phyloP scores from a whole-genome alignment of 2,329 filamentous ascomycete genomes.

The Nigrospora osmanthi region DNA sequence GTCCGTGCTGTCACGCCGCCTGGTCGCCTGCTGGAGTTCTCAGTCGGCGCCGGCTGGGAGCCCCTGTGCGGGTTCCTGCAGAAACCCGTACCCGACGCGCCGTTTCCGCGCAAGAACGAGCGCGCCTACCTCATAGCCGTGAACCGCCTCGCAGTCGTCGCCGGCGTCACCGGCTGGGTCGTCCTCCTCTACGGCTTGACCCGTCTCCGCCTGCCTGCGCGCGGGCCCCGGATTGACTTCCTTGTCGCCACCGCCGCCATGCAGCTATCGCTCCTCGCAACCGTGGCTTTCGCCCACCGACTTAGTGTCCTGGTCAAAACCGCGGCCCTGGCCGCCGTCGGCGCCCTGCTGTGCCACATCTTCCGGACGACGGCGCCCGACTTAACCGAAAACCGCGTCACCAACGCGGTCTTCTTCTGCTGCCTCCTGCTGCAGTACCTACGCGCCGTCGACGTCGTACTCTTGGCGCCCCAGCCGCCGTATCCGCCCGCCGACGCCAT shows the following conservation, averaged over 20 bases:
- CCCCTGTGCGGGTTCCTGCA: constrained; percentile 28
- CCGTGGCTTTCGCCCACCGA: not conserved
- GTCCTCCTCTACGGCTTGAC: not conserved
- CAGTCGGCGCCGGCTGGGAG: constrained; percentile 24
- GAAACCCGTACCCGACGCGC: constrained; percentile 16
- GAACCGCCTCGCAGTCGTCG: not conserved
- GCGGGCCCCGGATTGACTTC: not conserved
- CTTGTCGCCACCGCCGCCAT: not conserved
- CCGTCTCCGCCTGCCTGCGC: not conserved
- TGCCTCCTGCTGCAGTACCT: not conserved
- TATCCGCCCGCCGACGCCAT: not conserved
- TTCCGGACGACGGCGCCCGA: not conserved
- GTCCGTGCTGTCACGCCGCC: constrained; percentile 18
- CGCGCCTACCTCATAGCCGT: not conserved
- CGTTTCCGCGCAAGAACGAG: not conserved
- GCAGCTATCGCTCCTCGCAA: not conserved
- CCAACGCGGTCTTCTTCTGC: not conserved
- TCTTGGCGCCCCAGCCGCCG: not conserved
- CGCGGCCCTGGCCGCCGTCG: not conserved
- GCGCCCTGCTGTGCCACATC: not conserved
- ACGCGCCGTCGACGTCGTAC: not conserved
- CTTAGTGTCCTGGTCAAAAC: too few relatives aligned
- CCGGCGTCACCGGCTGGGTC: not conserved
- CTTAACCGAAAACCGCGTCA: not conserved
- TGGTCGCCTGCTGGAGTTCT: constrained; percentile 21